These are phyloP conservation scores for Phytopythium boreale DNA, from an alignment of 352 stramenopile genomes.

Conservation along the genomic window DNA sequence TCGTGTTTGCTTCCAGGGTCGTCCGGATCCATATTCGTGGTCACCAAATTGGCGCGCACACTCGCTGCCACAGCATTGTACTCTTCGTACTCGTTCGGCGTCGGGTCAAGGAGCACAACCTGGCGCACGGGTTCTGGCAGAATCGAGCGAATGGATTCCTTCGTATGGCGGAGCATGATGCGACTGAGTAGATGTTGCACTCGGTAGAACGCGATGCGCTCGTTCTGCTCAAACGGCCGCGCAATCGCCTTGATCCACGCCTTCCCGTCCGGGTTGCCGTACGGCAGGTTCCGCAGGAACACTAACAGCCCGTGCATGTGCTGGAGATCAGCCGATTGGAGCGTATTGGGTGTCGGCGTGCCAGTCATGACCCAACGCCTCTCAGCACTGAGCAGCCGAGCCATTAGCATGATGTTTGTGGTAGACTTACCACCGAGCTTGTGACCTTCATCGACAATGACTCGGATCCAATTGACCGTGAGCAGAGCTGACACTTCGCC, in stretches of 20 bases:
- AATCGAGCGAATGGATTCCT: conserved; percentile 81
- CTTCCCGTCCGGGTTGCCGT: conserved; percentile 69
- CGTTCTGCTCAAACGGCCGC: conserved; percentile 62
- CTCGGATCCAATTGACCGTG: conserved; percentile 77
- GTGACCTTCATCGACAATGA: conserved; percentile 96
- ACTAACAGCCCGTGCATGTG: conserved; percentile 90
- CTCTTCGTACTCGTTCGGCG: conserved; percentile 56
- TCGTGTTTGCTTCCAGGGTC: conserved; percentile 50
- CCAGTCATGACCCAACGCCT: conserved; percentile 97
- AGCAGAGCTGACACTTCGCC: conserved; percentile 56
- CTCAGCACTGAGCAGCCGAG: conserved; percentile 74
- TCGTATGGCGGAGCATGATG: conserved; percentile 96
- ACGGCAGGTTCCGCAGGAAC: conserved; percentile 90
- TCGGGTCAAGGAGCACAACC: conserved; percentile 61
- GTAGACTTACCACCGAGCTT: conserved; percentile 78
- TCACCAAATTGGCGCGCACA: conserved; percentile 68
- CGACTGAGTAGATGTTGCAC: conserved; percentile 82
- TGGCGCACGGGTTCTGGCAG: conserved; percentile 47
- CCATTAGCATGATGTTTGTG: conserved; percentile 78
- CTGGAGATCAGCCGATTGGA: conserved; percentile 79
- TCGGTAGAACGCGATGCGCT: conserved; percentile 56
- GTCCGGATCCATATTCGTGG: conserved; percentile 72
- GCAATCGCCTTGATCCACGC: conserved; percentile 78
- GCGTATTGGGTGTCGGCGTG: conserved; percentile 91
- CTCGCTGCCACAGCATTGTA: conserved; percentile 71